Evolutionary conservation across 2,329 filamentous ascomycete genomes (phyloP).

Genomic region (Microcyclospora tardicrescens): DNA sequence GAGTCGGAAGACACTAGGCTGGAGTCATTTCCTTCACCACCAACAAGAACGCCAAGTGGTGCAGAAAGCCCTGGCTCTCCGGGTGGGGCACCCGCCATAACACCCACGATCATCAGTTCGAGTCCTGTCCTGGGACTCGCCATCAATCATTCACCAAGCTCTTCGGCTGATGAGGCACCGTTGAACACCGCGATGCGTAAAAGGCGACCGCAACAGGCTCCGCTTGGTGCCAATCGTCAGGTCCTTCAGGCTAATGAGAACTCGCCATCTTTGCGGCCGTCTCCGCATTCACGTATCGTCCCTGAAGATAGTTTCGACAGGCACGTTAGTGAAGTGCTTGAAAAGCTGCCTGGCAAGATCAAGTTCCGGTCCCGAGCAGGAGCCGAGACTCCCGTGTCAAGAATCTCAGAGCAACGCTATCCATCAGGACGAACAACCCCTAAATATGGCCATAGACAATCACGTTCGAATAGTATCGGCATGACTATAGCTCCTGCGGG

Average conservation of each 20-base stretch:
- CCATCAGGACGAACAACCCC: too few species aligned
- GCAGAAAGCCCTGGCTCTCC: too few species aligned
- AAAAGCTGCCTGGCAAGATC: conserved; percentile 47
- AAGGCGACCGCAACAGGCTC: neutral
- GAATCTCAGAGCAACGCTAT: neutral
- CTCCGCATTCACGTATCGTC: neutral
- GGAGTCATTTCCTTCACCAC: too few species aligned
- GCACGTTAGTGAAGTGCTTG: conserved; percentile 25
- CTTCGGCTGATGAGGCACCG: neutral
- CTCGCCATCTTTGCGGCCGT: neutral
- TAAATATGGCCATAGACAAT: neutral
- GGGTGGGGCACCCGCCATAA: too few species aligned
- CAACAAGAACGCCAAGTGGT: too few species aligned
- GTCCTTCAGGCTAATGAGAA: too few species aligned
- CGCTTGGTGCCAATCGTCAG: too few species aligned
- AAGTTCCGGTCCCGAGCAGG: conserved; percentile 49
- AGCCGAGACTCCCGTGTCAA: conserved; percentile 22
- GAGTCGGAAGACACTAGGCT: too few species aligned
- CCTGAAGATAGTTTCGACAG: conserved; percentile 43
- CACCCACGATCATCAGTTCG: too few species aligned
- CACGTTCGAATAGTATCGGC: conserved; percentile 1
- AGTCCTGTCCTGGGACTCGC: too few species aligned
- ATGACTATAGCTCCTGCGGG: conserved; percentile 26
- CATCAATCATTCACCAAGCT: too few species aligned
- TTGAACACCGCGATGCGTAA: neutral